Evolutionary conservation across 345 rosid genomes (phyloP).

Genomic region (Aquilaria sinensis): DNA sequence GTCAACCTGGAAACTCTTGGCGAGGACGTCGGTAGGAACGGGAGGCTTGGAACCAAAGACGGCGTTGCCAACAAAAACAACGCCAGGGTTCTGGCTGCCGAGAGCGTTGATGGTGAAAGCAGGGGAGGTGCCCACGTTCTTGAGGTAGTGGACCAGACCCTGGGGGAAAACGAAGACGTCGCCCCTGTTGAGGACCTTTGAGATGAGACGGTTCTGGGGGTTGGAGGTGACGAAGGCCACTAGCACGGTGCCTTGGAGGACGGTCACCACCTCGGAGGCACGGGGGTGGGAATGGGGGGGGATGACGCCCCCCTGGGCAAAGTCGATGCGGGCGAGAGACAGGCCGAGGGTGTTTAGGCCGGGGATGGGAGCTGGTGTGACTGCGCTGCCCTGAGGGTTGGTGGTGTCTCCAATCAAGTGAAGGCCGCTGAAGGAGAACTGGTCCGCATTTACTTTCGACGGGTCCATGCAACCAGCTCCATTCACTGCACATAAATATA

Average conservation of each 20-base stretch:
- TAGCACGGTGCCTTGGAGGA: background rate
- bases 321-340: slow-evolving; percentile 1
- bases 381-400: background rate
- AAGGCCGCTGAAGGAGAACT: background rate
- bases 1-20: background rate
- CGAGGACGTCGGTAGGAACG: background rate
- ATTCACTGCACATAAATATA: slow-evolving; percentile 3
- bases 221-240: background rate
- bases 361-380: background rate
- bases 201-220: background rate
- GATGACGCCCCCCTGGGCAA: background rate
- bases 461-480: background rate
- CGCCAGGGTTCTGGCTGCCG: background rate
- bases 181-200: background rate
- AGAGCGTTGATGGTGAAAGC: background rate
- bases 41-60: background rate
- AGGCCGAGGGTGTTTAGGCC: slow-evolving; percentile 3
- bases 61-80: background rate
- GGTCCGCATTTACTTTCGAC: background rate
- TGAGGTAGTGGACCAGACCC: background rate
- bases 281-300: slow-evolving; percentile 4
- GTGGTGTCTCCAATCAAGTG: background rate
- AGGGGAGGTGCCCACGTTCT: background rate
- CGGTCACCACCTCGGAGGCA: background rate
- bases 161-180: slow-evolving; percentile 1